Percentiles rank a stretch among this genome's conserved stretches.
Evolutionary conservation across 495 filamentous ascomycete species (phyloP).

Genomic region (Tetracladium setigerum): DNA sequence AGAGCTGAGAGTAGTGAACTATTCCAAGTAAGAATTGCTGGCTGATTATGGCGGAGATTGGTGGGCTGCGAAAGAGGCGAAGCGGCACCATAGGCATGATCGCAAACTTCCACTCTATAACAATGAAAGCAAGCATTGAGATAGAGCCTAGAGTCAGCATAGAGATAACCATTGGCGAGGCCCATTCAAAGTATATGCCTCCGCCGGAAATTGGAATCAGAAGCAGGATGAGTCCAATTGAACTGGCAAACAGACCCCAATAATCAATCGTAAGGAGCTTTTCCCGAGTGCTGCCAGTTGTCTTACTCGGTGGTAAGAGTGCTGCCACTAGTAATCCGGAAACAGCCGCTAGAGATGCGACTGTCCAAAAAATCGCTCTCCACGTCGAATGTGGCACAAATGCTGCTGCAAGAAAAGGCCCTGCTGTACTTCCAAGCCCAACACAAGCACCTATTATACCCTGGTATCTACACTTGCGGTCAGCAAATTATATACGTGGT

Average conservation of each 20-base stretch:
- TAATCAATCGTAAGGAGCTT: constrained; percentile 51
- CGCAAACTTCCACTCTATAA: constrained; percentile 52
- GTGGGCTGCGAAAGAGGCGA: constrained; percentile 45
- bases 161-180: constrained; percentile 52
- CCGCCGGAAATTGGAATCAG: constrained; percentile 58
- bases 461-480: constrained; percentile 35
- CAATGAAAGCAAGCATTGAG: constrained; percentile 38
- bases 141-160: constrained; percentile 49
- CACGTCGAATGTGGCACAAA: constrained; percentile 26
- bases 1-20: constrained; percentile 47
- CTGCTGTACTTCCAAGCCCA: constrained; percentile 33
- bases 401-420: constrained; percentile 31
- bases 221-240: constrained; percentile 46
- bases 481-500: too few relatives aligned
- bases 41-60: constrained; percentile 43
- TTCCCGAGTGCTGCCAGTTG: constrained; percentile 21
- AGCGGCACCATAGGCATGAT: constrained; percentile 48
- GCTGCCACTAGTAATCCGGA: constrained; percentile 22
- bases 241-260: constrained; percentile 40
- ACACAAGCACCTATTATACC: constrained; percentile 33
- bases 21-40: constrained; percentile 55
- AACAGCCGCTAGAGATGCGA: constrained; percentile 18
- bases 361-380: constrained; percentile 19
- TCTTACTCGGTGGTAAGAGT: constrained; percentile 30
- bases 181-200: constrained; percentile 52